Conservation (phyloP, 2,329 filamentous ascomycete species). For the Neodidymelliopsis sp. region DNA sequence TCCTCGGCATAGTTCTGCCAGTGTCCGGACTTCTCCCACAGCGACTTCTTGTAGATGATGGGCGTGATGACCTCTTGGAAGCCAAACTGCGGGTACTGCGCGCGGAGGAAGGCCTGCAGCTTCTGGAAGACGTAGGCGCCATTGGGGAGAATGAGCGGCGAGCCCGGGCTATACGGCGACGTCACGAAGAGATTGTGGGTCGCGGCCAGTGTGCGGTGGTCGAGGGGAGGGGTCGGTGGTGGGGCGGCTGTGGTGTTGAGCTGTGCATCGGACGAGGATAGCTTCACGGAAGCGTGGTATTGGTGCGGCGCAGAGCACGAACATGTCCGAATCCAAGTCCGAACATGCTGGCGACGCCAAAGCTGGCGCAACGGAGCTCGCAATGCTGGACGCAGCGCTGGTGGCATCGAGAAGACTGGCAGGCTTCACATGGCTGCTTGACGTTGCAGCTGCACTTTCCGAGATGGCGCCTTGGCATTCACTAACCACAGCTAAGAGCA, state of each 20-base stretch:
- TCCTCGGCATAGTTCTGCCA: conserved; percentile 90
- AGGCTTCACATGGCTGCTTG: conserved; percentile 15
- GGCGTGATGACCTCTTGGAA: conserved; percentile 90
- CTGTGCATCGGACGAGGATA: conserved; percentile 30
- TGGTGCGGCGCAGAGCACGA: conserved; percentile 45
- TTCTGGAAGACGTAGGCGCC: conserved; percentile 85
- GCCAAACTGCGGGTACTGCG: conserved; percentile 83
- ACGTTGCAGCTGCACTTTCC: conserved; percentile 30
- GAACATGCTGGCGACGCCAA: conserved; percentile 15
- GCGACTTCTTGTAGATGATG: conserved; percentile 86
- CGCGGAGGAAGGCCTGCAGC: conserved; percentile 79
- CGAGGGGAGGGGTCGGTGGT: conserved; percentile 51
- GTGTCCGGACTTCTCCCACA: conserved; percentile 87
- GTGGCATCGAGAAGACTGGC: conserved; percentile 41
- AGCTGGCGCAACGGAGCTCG: conserved; percentile 14
- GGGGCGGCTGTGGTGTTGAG: conserved; percentile 39
- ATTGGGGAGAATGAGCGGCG: conserved; percentile 83
- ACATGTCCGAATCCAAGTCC: conserved; percentile 29
- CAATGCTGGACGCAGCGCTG: conserved; percentile 33
- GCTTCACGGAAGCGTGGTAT: conserved; percentile 32
- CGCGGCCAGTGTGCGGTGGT: conserved; percentile 60
- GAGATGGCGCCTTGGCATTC: conserved; percentile 36
- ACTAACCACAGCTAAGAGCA: conserved; percentile 1
- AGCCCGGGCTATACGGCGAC: conserved; percentile 82
- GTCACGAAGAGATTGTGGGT: conserved; percentile 79